Percentiles rank a stretch among this genome's conserved stretches.
Evolutionary conservation across 2,329 filamentous ascomycete genomes (phyloP).

Genomic region (Diaporthe ilicicola): DNA sequence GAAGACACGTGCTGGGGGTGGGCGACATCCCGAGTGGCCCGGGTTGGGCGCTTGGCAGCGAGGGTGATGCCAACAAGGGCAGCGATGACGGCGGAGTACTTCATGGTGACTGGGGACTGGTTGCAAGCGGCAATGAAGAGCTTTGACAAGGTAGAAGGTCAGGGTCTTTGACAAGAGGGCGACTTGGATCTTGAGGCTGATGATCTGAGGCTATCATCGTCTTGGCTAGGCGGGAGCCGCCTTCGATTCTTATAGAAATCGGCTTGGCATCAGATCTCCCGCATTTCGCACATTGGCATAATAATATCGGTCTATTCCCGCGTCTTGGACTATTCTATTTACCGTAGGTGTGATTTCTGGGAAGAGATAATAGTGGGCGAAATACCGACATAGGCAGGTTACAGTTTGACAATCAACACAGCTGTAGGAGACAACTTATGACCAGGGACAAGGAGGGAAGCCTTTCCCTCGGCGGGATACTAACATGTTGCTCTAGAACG

Average conservation of each 20-base stretch:
- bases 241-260: neutral
- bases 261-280: neutral
- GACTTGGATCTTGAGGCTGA: neutral
- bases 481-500: neutral
- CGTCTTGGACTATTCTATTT: neutral
- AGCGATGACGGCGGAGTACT: constrained; percentile 50
- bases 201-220: neutral
- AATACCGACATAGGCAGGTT: neutral
- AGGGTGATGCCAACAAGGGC: constrained; percentile 44
- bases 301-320: too few species aligned
- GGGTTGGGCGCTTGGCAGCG: constrained; percentile 45
- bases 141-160: neutral
- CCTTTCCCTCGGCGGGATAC: neutral
- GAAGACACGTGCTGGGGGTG: constrained; percentile 36
- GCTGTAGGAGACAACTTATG: neutral
- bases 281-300: neutral
- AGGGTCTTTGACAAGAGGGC: constrained; percentile 5
- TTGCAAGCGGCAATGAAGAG: neutral
- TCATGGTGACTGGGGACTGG: constrained; percentile 52
- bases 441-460: neutral
- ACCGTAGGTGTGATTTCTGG: neutral
- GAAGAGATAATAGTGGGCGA: neutral
- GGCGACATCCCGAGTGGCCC: constrained; percentile 41
- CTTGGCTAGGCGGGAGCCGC: neutral
- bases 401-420: neutral